phyloP scores from a whole-genome alignment of 306 rosid species.

The Sesbania bispinosa region DNA sequence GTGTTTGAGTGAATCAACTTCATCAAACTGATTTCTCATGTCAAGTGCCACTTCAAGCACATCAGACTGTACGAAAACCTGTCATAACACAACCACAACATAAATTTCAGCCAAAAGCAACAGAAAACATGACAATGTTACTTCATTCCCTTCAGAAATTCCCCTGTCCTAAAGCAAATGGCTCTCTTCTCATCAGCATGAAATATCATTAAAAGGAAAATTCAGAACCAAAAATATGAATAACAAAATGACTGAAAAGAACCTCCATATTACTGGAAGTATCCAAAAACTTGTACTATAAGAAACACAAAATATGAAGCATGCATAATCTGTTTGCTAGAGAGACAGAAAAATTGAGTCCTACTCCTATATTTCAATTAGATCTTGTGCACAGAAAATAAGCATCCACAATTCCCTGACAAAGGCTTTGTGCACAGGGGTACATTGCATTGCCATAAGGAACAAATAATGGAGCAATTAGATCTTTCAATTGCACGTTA shows the following conservation, averaged over 20 bases:
- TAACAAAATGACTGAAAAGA: not conserved
- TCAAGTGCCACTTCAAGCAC: slow-evolving; percentile 68
- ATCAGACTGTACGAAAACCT: slow-evolving; percentile 78
- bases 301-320: not conserved
- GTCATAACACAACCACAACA: slow-evolving; percentile 16
- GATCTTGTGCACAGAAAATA: not conserved
- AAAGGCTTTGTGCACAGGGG: no score
- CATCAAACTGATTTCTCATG: slow-evolving; percentile 77
- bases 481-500: no score
- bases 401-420: no score
- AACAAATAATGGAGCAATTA: no score
- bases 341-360: not conserved
- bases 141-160: not conserved
- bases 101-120: not conserved
- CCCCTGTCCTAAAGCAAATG: not conserved
- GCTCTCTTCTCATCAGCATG: not conserved
- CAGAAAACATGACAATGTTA: not conserved
- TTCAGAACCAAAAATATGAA: not conserved
- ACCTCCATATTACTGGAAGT: not conserved
- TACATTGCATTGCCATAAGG: no score
- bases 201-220: not conserved
- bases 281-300: not conserved
- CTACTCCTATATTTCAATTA: not conserved
- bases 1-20: slow-evolving; percentile 44
- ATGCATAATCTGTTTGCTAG: not conserved